These are phyloP conservation scores for Tuber calosporum DNA, from an alignment of 495 filamentous ascomycete genomes.

Conservation along the genomic window DNA sequence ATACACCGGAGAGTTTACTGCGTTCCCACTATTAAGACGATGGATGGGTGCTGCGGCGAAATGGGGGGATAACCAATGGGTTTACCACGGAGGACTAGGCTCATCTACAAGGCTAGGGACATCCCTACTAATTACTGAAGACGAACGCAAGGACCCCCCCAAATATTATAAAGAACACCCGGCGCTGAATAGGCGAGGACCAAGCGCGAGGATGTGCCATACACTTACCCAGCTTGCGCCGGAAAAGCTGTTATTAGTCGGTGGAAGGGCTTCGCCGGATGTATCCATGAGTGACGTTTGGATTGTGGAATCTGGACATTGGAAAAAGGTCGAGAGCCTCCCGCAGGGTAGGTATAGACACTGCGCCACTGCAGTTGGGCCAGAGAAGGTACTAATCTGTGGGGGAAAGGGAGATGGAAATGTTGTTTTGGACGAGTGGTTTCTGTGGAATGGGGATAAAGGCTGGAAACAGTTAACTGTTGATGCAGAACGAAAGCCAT, in stretches of 20 bases:
- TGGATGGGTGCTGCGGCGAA: conserved; percentile 48
- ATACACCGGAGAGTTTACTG: conserved; percentile 28
- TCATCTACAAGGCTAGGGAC: conserved; percentile 37
- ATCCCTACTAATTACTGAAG: conserved; percentile 35
- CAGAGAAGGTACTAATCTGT: conserved; percentile 53
- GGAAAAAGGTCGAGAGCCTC: conserved; percentile 58
- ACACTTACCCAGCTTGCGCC: conserved; percentile 56
- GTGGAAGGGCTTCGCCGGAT: conserved; percentile 69
- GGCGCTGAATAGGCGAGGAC: conserved; percentile 26
- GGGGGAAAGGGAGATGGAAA: conserved; percentile 61
- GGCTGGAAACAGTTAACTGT: conserved; percentile 50
- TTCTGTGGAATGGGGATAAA: conserved; percentile 54
- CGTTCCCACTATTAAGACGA: conserved; percentile 30
- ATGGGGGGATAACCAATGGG: conserved; percentile 44
- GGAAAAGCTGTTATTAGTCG: conserved; percentile 57
- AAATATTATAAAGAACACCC: background rate
- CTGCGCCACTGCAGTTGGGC: conserved; percentile 53
- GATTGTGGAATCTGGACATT: conserved; percentile 54
- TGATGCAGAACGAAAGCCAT: conserved; percentile 32
- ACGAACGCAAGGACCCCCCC: conserved; percentile 38
- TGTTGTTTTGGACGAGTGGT: conserved; percentile 53
- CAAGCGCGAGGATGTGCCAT: conserved; percentile 64
- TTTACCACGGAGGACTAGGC: conserved; percentile 58
- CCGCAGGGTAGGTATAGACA: conserved; percentile 66
- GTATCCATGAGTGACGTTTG: conserved; percentile 63